Evolutionary conservation across 2,329 filamentous ascomycete genomes (phyloP), one percentile per base, ranked within the genome.

Genomic region (Tolypocladium nubicola): DNA sequence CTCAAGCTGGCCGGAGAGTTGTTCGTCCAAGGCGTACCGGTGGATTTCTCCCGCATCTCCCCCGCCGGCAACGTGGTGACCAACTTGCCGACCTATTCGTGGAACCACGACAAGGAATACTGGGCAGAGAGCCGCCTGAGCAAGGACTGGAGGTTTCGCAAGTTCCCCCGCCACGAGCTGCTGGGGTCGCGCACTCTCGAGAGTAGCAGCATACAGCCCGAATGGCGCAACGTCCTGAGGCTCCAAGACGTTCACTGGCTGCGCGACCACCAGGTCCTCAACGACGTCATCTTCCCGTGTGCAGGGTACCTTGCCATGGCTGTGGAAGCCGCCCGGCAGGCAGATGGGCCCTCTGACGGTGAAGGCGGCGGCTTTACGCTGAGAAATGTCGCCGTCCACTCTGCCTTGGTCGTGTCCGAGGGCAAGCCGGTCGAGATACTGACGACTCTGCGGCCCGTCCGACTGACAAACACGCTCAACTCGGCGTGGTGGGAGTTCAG

Each of bases 271-370:
- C 55, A 63, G 14, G 56, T 66, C 33, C 75, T 76, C 74, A 21
- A 21, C 4, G 43, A 47, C 10, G 54, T 52, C 16, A 26, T 52
- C 21, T 56, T 56, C 45, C 37, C 55, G 2, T 16, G 7, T 4
- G 45, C 37, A 10, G 40, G 43, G 14, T 56, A 56, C 56, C 65
- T 80, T 2, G 68, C 75, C n/a, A 78, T 82, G 75, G 76, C 73
- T 0, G 58, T 77, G 0, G 76, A 79, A 58, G 76, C 75, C 6
- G 21, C 52, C n/a, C 50, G 50, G 4, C 50, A 53, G 35, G 35
- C 35, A 10, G 35, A 35, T 35, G 35, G 35, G 10, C 9, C 35
- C 35, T 11, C 35, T 11, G 35, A 35, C 10, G 35, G 35, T 10
- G 35, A 11, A 35, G 35, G 35, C 2, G 9, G 35, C 35, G 35